phyloP scores from a whole-genome alignment of 1,284 basidiomycete genomes.

The Polyporus tsugae region DNA sequence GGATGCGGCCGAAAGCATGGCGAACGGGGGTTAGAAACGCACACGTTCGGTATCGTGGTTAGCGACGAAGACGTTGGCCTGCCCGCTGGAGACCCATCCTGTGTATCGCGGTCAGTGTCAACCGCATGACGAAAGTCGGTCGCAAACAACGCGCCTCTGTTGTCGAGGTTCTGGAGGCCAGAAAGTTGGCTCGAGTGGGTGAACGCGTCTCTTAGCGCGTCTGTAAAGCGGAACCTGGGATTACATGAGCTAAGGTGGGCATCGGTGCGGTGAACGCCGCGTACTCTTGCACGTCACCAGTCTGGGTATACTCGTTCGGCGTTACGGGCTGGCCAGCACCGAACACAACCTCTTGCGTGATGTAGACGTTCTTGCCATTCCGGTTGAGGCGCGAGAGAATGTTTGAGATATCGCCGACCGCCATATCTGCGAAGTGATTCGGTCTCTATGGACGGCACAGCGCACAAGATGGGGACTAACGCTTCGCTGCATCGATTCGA shows the following conservation, averaged over 20 bases:
- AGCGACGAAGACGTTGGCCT: conserved; percentile 72
- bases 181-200: conserved; percentile 55
- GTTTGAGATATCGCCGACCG: conserved; percentile 59
- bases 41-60: conserved; percentile 79
- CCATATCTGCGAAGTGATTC: conserved; percentile 54
- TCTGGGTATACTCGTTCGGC: conserved; percentile 61
- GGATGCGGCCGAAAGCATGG: neutral
- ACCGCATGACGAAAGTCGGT: neutral
- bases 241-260: neutral
- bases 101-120: neutral
- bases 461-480: conserved; percentile 43
- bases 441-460: neutral
- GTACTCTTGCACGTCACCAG: conserved; percentile 73
- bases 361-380: conserved; percentile 48
- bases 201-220: conserved; percentile 60
- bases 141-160: conserved; percentile 47
- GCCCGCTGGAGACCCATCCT: conserved; percentile 65
- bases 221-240: conserved; percentile 68
- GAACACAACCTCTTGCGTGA: conserved; percentile 68
- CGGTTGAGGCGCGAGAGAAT: conserved; percentile 55
- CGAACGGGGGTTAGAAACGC: conserved; percentile 26
- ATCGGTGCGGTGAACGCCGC: conserved; percentile 28
- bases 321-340: conserved; percentile 61
- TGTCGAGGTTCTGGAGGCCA: conserved; percentile 60
- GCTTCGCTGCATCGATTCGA: conserved; percentile 73